Evolutionary conservation across 441 rosid species (phyloP), one percentile per base, ranked within the genome.

Genomic region (Pelargonium australe): DNA sequence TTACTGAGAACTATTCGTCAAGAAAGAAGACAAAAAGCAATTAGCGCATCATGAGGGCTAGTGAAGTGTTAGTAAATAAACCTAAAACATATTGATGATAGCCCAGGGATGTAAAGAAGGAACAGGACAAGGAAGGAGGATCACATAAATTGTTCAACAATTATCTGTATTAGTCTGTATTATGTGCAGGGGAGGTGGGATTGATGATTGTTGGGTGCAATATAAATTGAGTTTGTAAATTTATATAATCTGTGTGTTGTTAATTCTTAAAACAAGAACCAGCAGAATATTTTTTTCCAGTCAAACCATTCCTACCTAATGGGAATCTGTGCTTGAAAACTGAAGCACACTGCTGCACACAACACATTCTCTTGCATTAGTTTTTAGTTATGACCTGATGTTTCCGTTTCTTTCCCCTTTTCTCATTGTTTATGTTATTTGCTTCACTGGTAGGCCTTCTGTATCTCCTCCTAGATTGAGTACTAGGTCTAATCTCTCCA

Each of bases 391-490:
- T 5, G 9, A 6, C 64, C 57, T 49, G 64, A 19, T 19, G 62
- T 7, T 51, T 44, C 55, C 37, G 16, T 41, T 14, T 65, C 16
- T 40, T n/a, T 44, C 44, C 45, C 28, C 9, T 23, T 55, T 68
- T 1, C 68, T 49, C 70, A 37, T 63, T 58, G 7, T 14, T 5
- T 14, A 53, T 53, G 20, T 63, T 23, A 20, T 74, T 67, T 68
- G 61, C 66, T 77, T 77, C 71, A 67, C 74, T 67, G 77, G 73
- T 68, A 86, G 90, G 87, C 73, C 78, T 69, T 78, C 82, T 4
- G 62, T 68, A 63, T 86, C 88, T 71, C 88, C 90, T 76, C 80
- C 84, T 55, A 76, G 70, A 64, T 40, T 80, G 77, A 80, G 74
- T 76, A 68, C 81, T n/a, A 80, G 82, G 72, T 74, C 82, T 74